Base-by-base conservation (phyloP, 176 grass and related monocot genomes). In the Aegilops speltoides region DNA sequence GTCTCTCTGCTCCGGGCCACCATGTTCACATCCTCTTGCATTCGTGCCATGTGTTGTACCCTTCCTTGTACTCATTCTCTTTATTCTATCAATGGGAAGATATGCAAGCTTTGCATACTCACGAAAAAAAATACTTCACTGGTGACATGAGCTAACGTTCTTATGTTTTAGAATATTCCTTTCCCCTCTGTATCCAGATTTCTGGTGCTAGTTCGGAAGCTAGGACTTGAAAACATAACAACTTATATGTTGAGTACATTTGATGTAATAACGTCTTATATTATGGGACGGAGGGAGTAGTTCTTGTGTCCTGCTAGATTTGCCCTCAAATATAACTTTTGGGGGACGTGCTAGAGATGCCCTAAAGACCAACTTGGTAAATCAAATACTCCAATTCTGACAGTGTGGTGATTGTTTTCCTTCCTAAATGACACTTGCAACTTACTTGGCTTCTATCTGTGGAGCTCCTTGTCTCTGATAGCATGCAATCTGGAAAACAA, bases 401-500 rank as follows among this genome's bases (percentile, higher is more conserved):
- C 54, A 0, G 65, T 9, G 45, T 57, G 68, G 41, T 34, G 33
- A 66, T 64, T 66, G 29, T 64, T 43, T 29, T 61, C n/a, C 8
- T 33, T 2, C 20, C 54, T 13, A 83, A 77, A 45, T 46, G 73
- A 29, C 4, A 73, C 17, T 2, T 79, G n/a, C 79, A 29, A 38
- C 48, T 86, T 92, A 98, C 95, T 87, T 89, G 83, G 81, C 93
- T 57, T 87, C 83, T 16, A 98, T 73, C 46, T 86, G 78, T 32
- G 63, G 77, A 84, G 81, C 45, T 70, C 87, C 68, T 86, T 92
- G 86, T 48, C 87, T 95, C 54, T 93, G 87, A 76, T 88, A 93
- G 70, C 77, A 92, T 73, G 87, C 72, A 86, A 95, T 88, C 95
- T 98, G 87, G 22, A 79, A 79, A 73, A 16, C 0, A 6, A 73